These are phyloP conservation scores for Astrephomene gubernaculifera DNA, from an alignment of 139 green algal species.

Conservation along the genomic window DNA sequence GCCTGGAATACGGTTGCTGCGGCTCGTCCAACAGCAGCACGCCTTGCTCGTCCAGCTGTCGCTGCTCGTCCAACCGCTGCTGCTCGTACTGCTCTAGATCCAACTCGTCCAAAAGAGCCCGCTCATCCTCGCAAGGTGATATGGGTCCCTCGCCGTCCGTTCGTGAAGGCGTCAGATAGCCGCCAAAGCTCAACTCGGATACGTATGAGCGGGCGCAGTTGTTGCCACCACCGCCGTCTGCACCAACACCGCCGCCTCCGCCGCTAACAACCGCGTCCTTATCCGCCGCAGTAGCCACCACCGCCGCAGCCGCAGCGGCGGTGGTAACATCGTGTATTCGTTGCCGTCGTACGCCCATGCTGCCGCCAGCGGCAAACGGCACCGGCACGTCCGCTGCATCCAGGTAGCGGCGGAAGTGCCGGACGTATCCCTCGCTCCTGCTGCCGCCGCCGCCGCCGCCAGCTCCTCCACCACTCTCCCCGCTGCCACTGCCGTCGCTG, in stretches of 20 bases:
- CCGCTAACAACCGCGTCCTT: no score
- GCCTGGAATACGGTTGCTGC: no score
- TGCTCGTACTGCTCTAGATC: conserved; percentile 26
- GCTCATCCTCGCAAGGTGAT: neutral
- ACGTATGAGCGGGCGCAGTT: conserved; percentile 14
- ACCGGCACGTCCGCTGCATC: conserved; percentile 19
- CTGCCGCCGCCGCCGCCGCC: neutral
- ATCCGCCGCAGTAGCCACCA: neutral
- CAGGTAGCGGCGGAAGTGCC: neutral
- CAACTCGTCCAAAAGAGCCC: conserved; percentile 7
- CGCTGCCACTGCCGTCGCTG: neutral
- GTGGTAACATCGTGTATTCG: neutral
- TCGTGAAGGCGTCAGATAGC: conserved; percentile 16
- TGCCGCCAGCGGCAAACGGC: neutral
- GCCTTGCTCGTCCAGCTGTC: conserved; percentile 13
- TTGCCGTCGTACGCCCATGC: conserved; percentile 1
- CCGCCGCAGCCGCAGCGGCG: conserved; percentile 12
- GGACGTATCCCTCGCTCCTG: neutral
- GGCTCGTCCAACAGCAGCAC: conserved; percentile 33
- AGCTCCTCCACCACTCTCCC: neutral
- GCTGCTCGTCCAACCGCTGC: conserved; percentile 34
- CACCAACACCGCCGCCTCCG: neutral
- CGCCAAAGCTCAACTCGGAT: conserved; percentile 37
- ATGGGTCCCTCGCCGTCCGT: neutral
- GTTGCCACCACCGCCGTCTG: neutral